Conservation (phyloP, 495 filamentous ascomycete genomes). For the Arthonia radiata region DNA sequence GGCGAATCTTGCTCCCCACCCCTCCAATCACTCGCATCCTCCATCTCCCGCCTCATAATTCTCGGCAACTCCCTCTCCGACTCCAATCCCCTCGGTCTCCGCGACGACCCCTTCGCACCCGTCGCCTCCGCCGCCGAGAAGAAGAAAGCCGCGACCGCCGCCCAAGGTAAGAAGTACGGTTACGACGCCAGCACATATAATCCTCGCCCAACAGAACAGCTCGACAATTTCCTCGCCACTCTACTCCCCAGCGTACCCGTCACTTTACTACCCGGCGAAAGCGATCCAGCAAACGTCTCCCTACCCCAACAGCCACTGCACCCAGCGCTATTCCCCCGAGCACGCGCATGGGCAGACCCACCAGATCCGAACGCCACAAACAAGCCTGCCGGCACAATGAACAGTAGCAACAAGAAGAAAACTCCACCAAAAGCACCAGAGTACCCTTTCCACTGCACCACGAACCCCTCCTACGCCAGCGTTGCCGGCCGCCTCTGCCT, state of each 20-base stretch:
- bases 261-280: slow-evolving; percentile 49
- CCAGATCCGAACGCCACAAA: slow-evolving; percentile 12
- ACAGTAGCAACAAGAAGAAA: slow-evolving; percentile 11
- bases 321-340: slow-evolving; percentile 51
- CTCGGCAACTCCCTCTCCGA: slow-evolving; percentile 65
- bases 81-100: slow-evolving; percentile 16
- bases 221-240: slow-evolving; percentile 61
- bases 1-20: slow-evolving; percentile 44
- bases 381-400: no score
- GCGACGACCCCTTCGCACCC: slow-evolving; percentile 21
- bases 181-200: slow-evolving; percentile 82
- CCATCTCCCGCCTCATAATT: slow-evolving; percentile 68
- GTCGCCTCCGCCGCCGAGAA: slow-evolving; percentile 9
- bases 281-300: slow-evolving; percentile 57
- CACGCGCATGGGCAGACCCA: slow-evolving; percentile 36
- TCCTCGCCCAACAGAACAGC: slow-evolving; percentile 48
- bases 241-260: slow-evolving; percentile 63
- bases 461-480: slow-evolving; percentile 81
- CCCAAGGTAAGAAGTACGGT: slow-evolving; percentile 94
- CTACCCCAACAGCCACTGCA: slow-evolving; percentile 69
- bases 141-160: slow-evolving; percentile 16
- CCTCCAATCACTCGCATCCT: slow-evolving; percentile 30
- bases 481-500: slow-evolving; percentile 69
- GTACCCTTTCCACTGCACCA: slow-evolving; percentile 45
- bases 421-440: slow-evolving; percentile 1